These are phyloP conservation scores for Heracleum sosnowskyi DNA, from an alignment of 129 eudicot genomes.

Conservation along the genomic window DNA sequence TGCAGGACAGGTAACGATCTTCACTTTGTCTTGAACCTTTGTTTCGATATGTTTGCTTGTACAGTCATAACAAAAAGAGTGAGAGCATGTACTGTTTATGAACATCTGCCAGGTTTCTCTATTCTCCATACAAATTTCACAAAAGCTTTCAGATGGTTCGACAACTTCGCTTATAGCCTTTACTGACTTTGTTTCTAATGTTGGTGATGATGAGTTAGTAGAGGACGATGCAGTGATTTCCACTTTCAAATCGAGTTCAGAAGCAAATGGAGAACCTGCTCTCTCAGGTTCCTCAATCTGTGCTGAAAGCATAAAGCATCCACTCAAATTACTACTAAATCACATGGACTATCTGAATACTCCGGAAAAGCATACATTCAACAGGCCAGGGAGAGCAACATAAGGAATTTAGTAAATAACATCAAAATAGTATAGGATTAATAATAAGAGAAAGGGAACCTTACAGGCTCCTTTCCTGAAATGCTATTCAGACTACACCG, in stretches of 20 bases:
- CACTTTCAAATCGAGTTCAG: background rate
- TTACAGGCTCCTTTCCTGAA: too few relatives aligned
- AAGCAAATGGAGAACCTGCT: slow-evolving; percentile 17
- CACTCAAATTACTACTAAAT: background rate
- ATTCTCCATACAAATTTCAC: background rate
- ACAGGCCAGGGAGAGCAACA: slow-evolving; percentile 19
- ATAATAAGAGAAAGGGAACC: too few relatives aligned
- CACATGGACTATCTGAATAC: background rate
- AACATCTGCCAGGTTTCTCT: background rate
- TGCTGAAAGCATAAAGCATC: background rate
- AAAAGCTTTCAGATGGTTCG: background rate
- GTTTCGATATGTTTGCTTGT: slow-evolving; percentile 27
- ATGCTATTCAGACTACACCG: too few relatives aligned
- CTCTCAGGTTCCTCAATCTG: background rate
- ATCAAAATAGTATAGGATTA: slow-evolving; percentile 6
- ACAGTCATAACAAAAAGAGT: background rate
- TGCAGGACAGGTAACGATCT: slow-evolving; percentile 31
- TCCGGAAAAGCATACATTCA: background rate
- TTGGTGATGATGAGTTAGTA: background rate
- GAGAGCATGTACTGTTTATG: background rate
- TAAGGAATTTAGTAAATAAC: slow-evolving; percentile 23
- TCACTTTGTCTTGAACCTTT: slow-evolving; percentile 32
- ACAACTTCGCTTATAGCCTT: background rate
- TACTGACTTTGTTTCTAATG: background rate
- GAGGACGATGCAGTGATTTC: background rate